Evolutionary conservation across 2,329 filamentous ascomycete species (phyloP).

Genomic region (Colletotrichum horii): DNA sequence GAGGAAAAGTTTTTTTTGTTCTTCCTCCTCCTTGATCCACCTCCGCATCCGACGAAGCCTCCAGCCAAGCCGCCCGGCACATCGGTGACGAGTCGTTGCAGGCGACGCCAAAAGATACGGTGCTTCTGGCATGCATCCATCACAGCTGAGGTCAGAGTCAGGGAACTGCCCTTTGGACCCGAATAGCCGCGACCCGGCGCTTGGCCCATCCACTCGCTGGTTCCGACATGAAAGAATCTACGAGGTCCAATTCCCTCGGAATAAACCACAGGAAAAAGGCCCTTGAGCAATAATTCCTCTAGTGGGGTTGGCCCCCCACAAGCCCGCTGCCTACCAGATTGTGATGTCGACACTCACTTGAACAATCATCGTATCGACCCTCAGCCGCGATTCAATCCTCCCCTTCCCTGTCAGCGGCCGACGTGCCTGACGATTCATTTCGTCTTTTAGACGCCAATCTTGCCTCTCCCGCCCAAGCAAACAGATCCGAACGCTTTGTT

Average conservation of each 20-base stretch:
- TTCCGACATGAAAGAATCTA: background rate
- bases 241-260: background rate
- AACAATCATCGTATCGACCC: background rate
- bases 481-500: background rate
- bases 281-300: background rate
- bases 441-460: background rate
- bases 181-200: slow-evolving; percentile 5
- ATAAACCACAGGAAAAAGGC: background rate
- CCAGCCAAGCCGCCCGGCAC: background rate
- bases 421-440: background rate
- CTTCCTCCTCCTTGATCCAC: background rate
- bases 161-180: background rate
- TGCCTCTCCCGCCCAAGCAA: background rate
- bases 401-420: background rate
- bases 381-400: background rate
- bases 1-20: background rate
- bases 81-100: background rate
- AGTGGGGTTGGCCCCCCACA: slow-evolving; percentile 4
- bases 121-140: background rate
- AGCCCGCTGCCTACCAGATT: background rate
- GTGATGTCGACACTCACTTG: slow-evolving; percentile 2
- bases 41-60: background rate
- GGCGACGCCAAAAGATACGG: background rate
- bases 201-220: background rate
- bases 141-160: background rate